Evolutionary conservation across 164 flowering plant species (phyloP), one percentile per base, ranked within the genome.

Genomic region (Santalum album): DNA sequence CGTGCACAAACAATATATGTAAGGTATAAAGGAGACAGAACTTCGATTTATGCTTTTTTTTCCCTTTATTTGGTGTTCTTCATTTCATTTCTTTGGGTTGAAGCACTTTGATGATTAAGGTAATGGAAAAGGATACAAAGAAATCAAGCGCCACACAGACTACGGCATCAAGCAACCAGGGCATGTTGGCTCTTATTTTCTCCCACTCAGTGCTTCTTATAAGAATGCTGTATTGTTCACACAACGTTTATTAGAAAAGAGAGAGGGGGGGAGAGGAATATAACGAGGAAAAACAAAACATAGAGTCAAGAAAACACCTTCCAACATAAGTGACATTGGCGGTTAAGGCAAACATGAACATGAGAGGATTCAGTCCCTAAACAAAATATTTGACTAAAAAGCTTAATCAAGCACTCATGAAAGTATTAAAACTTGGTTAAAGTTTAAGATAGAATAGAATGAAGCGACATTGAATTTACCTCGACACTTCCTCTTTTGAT

Each of bases 161-260:
- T 12, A 64, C 59, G 10, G 97, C 97, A 73, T 90, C 97, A 54
- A 90, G 70, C 75, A 90, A 57, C 97, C 97, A 90, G 16, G 97
- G 92, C 80, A 90, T 55, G 62, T 87, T 90, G 0, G 97, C 78
- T 64, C 77, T 79, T 26, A 78, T 73, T 27, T 55, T 80, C 1
- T 62, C 64, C 92, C 92, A 87, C 38, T 79, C 83, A 0, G 75
- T 69, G 54, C 68, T 78, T 70, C 95, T 79, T 25, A 79, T 81
- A 16, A 90, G 66, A 64, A 90, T 90, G 56, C 97, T 90, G 81
- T 77, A 70, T 58, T 29, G 34, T 50, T 39, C 15, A 9, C 34
- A 29, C 34, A 42, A 42, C 6, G 12, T 17, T 4, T 17, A 4
- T 29, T 3, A 42, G 7, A 42, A 42, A 5, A 42, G 7, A 2